Evolutionary conservation across 192 early-diverging fungal genomes (phyloP), one percentile per base, ranked within the genome.

Genomic region (Coemansia biformis): DNA sequence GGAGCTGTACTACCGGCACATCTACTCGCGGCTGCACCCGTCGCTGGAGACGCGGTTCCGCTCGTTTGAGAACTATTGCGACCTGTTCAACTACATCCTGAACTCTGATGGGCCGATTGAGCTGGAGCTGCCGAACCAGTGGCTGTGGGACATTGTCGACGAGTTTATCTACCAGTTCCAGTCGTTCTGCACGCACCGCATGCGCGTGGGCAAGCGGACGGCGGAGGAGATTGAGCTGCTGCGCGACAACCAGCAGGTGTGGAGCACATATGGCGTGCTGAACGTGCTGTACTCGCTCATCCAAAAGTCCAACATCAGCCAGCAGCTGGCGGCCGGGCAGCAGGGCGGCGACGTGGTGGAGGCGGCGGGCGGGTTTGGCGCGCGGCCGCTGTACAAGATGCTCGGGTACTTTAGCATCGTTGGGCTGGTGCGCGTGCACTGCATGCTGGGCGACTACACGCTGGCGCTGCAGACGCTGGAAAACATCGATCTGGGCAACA

Each of bases 91-190:
- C 78, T 91, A 89, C 60, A 91, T 97, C 39, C 72, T 97, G 57
- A 92, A 78, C 65, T 76, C 79, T 33, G 63, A 88, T 28, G 89
- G 88, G 30, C 92, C 92, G 19, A 81, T 89, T 36, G 84, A 86
- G 39, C 76, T 97, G 46, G 93, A 97, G 76, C 81, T 97, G 47
- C 94, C 94, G 19, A 95, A 92, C 79, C 92, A 93, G 75, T 97
- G 94, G 94, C 76, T 97, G 33, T 97, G 92, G 92, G 94, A 97
- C 75, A 95, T 97, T 63, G 92, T 97, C 52, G 94, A 97, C 57
- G 94, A 97, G 76, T 97, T 97, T 74, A 95, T 97, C 59, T 97
- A 93, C 76, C 94, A 97, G 78, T 97, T 93, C 84, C 94, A 97
- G 79, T 84, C 91, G 46, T 97, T 94, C 79, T 88, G 90, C 78